Evolutionary conservation across 2,329 filamentous ascomycete species (phyloP), one percentile per base, ranked within the genome.

Genomic region (Corniculantispora saksenae): DNA sequence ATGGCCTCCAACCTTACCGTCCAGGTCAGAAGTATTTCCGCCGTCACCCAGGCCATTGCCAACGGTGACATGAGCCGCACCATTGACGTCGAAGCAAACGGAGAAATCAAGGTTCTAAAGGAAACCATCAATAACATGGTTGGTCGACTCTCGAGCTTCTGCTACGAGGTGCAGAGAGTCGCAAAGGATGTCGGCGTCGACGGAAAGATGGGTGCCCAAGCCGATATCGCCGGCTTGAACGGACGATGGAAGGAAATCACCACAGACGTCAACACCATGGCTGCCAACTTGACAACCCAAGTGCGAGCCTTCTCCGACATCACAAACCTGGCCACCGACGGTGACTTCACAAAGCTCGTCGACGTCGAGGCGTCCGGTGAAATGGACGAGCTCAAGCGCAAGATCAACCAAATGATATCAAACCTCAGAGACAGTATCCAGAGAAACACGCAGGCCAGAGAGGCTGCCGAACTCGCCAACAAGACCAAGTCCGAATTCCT

Each of bases 61-160:
- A 93, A 95, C 75, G 94, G 94, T 74, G 93, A 97, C 79, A 93
- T 98, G 87, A 96, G 91, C 78, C 91, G 94, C 77, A 95, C 95
- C 80, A 97, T 98, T 72, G 91, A 97, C 69, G 94, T 98, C 9
- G 91, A 97, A 72, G 94, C 94, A 62, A 93, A 94, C 78, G 94
- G 94, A 79, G 94, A 98, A 78, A 97, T 98, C 69, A 86, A 95
- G 69, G 90, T 97, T 3, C 81, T 98, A 61, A 97, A 97, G 76
- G 93, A 96, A 74, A 98, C 94, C 51, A 97, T 97, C 81, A 97
- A 97, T 77, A 94, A 97, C 88, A 97, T 97, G 94, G 94, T 98
- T 69, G 94, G 94, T 75, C 89, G 94, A 68, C 82, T 99, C 59
- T 96, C 95, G 66, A 94, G 94, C 69, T 98, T 97, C 86, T 97